Evolutionary conservation across 2,329 filamentous ascomycete species (phyloP).

Genomic region (Colletotrichum siamense): DNA sequence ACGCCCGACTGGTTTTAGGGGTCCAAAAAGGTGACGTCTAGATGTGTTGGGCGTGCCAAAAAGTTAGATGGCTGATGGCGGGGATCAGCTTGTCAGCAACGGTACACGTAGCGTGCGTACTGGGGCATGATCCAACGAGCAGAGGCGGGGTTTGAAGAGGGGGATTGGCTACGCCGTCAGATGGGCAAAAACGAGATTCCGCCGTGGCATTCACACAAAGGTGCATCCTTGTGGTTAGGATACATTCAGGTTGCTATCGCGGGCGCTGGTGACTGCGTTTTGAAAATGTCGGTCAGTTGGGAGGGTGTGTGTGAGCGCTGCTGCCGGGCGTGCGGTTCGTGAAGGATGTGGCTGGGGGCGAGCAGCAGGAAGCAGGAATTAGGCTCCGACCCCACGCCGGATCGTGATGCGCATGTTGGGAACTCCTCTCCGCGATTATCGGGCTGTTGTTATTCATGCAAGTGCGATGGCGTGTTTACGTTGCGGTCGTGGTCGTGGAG

Average conservation of each 20-base stretch:
- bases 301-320: background rate
- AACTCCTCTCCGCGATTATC: background rate
- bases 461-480: background rate
- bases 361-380: constrained; percentile 19
- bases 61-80: background rate
- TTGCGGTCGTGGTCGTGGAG: background rate
- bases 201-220: background rate
- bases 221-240: background rate
- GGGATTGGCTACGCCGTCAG: background rate
- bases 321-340: background rate
- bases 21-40: background rate
- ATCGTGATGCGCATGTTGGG: background rate
- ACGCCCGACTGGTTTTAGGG: background rate
- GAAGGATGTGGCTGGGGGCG: constrained; percentile 14
- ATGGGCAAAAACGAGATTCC: background rate
- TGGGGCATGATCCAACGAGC: background rate
- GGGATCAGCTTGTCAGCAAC: constrained; percentile 6
- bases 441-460: background rate
- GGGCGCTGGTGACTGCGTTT: background rate
- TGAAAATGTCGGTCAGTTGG: background rate
- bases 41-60: background rate
- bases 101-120: background rate
- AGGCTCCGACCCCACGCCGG: constrained; percentile 10
- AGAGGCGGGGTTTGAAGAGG: background rate
- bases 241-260: background rate